Conservation (phyloP, 2,329 filamentous ascomycete genomes). For the Ophiocordyceps robertsii region DNA sequence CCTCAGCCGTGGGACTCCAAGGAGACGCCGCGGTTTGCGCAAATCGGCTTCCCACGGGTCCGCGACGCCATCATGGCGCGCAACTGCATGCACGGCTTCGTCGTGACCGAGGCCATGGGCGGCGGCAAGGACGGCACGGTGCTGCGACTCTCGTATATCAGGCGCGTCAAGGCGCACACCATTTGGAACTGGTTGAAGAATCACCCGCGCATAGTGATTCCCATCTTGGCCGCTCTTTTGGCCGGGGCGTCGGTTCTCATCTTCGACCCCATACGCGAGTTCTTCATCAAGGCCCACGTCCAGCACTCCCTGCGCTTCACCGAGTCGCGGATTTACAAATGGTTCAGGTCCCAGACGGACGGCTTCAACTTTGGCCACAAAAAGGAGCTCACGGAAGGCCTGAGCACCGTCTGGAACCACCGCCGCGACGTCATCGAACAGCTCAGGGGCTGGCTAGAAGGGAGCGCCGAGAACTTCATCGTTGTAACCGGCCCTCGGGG, state of each 20-base stretch:
- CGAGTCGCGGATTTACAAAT: conserved; percentile 61
- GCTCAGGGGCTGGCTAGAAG: conserved; percentile 73
- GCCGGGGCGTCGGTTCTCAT: conserved; percentile 75
- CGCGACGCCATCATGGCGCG: conserved; percentile 76
- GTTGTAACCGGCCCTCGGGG: conserved; percentile 86
- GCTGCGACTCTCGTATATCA: conserved; percentile 73
- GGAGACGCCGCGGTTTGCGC: conserved; percentile 64
- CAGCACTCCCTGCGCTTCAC: conserved; percentile 62
- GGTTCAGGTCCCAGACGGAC: conserved; percentile 55
- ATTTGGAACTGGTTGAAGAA: conserved; percentile 77
- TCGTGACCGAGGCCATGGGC: conserved; percentile 53
- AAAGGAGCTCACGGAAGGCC: conserved; percentile 49
- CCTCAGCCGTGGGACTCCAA: conserved; percentile 80
- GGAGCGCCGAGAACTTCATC: conserved; percentile 83
- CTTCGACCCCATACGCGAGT: conserved; percentile 88
- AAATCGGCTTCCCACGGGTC: conserved; percentile 60
- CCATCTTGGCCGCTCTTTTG: conserved; percentile 64
- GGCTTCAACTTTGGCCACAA: conserved; percentile 49
- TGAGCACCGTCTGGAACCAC: conserved; percentile 79
- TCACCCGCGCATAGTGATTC: conserved; percentile 82
- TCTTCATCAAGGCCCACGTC: conserved; percentile 82
- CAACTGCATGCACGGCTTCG: conserved; percentile 82
- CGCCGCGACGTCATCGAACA: conserved; percentile 70
- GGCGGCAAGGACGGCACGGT: conserved; percentile 65
- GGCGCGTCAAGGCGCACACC: conserved; percentile 61